Percentiles rank a stretch among this genome's conserved stretches.
Conservation (phyloP, 2,329 filamentous ascomycete species). For the Fusarium incarnatum region DNA sequence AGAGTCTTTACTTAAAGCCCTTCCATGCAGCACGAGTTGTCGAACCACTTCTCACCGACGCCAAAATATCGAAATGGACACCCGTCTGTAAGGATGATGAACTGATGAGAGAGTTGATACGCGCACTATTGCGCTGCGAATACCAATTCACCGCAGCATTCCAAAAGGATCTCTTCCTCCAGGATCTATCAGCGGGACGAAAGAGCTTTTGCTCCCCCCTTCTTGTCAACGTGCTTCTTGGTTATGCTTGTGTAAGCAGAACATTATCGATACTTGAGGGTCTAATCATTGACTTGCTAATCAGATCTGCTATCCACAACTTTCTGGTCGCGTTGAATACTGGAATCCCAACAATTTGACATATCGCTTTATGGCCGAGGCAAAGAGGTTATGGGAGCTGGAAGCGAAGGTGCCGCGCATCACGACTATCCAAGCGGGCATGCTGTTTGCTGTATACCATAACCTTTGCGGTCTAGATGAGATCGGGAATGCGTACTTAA, state of each 20-base stretch:
- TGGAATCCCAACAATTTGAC: constrained; percentile 52
- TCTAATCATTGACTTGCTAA: neutral
- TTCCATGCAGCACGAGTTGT: constrained; percentile 52
- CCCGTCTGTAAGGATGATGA: constrained; percentile 50
- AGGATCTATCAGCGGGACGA: constrained; percentile 51
- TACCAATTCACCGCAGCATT: constrained; percentile 53
- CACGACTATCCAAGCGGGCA: constrained; percentile 53
- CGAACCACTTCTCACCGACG: constrained; percentile 49
- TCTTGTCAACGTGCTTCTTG: constrained; percentile 54
- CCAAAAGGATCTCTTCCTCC: constrained; percentile 55
- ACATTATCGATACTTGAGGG: accelerated
- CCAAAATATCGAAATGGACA: constrained; percentile 53
- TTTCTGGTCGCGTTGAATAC: constrained; percentile 49
- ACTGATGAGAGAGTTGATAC: constrained; percentile 51
- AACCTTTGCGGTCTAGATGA: constrained; percentile 53
- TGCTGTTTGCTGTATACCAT: constrained; percentile 49
- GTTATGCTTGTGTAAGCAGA: constrained; percentile 52
- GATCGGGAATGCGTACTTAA: constrained; percentile 51
- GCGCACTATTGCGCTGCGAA: constrained; percentile 49
- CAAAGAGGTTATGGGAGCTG: constrained; percentile 54
- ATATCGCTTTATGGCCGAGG: constrained; percentile 55
- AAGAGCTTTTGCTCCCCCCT: constrained; percentile 54
- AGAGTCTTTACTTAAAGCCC: constrained; percentile 50
- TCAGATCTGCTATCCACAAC: constrained; percentile 48
- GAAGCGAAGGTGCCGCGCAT: constrained; percentile 46